A percentile compares a stretch with the other conserved stretches of the same genome.
Conservation (phyloP, 2,329 filamentous ascomycete genomes). For the Pezizomycotina sp. region DNA sequence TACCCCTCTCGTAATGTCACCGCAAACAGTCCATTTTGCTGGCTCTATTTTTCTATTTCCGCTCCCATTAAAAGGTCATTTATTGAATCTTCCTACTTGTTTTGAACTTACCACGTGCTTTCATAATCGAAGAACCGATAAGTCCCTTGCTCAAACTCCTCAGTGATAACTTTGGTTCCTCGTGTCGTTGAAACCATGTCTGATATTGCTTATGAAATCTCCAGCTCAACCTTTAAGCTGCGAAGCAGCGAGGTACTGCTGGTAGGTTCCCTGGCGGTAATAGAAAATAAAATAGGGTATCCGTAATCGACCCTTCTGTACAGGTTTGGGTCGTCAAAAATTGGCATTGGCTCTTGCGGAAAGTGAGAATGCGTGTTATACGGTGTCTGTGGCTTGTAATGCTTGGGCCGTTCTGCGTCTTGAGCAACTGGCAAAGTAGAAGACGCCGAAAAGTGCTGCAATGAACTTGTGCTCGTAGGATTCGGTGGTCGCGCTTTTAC, state of each 20-base stretch:
- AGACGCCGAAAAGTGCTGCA: constrained; percentile 56
- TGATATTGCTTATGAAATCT: constrained; percentile 99
- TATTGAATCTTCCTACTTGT: constrained; percentile 35
- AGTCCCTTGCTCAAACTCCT: constrained; percentile 96
- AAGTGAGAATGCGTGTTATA: constrained; percentile 70
- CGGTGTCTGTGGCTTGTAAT: constrained; percentile 68
- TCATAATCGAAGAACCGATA: constrained; percentile 99
- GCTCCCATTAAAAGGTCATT: constrained; percentile 10
- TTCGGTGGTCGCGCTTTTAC: constrained; percentile 46
- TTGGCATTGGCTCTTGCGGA: constrained; percentile 75
- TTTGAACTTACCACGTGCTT: constrained; percentile 55
- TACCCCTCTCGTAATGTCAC: background rate
- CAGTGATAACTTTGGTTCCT: constrained; percentile 98
- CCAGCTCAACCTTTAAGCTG: constrained; percentile 97
- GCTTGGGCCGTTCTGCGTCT: constrained; percentile 67
- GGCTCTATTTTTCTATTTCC: constrained; percentile 1
- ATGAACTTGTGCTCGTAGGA: constrained; percentile 43
- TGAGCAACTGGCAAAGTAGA: constrained; percentile 57
- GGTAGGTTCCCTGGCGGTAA: constrained; percentile 89
- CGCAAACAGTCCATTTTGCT: constrained; percentile 1
- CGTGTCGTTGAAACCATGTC: constrained; percentile 97
- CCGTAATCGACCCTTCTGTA: constrained; percentile 79
- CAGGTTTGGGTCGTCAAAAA: constrained; percentile 78
- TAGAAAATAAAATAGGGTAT: constrained; percentile 99
- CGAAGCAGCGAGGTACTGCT: constrained; percentile 89